Conservation (phyloP, 2,329 filamentous ascomycete species). For the Moelleriella libera region DNA sequence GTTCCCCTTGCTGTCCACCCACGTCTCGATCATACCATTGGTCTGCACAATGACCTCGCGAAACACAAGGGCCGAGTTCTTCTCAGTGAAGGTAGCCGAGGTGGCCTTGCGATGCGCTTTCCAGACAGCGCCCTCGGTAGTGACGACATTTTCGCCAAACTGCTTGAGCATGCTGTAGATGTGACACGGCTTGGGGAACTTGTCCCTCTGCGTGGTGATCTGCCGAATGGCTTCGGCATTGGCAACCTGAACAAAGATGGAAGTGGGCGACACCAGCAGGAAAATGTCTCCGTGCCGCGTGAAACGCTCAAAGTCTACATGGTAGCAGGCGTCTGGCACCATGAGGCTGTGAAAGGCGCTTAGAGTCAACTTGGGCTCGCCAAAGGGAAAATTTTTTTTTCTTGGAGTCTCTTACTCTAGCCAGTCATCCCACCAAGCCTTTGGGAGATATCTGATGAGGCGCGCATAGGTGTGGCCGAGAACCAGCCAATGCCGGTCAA, state of each 20-base stretch:
- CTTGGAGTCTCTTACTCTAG: constrained; percentile 30
- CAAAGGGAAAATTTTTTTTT: background rate
- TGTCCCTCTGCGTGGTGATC: constrained; percentile 50
- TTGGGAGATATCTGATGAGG: constrained; percentile 39
- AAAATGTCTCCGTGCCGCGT: constrained; percentile 48
- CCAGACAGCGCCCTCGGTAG: constrained; percentile 56
- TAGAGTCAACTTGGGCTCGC: background rate
- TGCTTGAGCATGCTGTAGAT: constrained; percentile 20
- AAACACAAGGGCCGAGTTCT: constrained; percentile 56
- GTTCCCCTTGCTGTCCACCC: constrained; percentile 25
- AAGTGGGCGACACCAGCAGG: constrained; percentile 44
- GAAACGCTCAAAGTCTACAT: constrained; percentile 42
- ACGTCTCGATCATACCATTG: constrained; percentile 42
- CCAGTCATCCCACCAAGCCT: constrained; percentile 40
- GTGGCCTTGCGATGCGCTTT: constrained; percentile 59
- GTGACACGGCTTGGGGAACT: constrained; percentile 41
- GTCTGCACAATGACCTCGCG: constrained; percentile 48
- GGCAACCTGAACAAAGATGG: constrained; percentile 39
- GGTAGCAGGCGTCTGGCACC: constrained; percentile 45
- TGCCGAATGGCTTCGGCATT: constrained; percentile 53
- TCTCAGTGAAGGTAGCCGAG: constrained; percentile 61
- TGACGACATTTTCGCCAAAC: constrained; percentile 60
- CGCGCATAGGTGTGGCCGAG: constrained; percentile 39
- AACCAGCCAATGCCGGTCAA: constrained; percentile 13
- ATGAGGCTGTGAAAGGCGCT: constrained; percentile 27